Conservation (phyloP, 2,329 filamentous ascomycete species). For the Laburnicola sp. region DNA sequence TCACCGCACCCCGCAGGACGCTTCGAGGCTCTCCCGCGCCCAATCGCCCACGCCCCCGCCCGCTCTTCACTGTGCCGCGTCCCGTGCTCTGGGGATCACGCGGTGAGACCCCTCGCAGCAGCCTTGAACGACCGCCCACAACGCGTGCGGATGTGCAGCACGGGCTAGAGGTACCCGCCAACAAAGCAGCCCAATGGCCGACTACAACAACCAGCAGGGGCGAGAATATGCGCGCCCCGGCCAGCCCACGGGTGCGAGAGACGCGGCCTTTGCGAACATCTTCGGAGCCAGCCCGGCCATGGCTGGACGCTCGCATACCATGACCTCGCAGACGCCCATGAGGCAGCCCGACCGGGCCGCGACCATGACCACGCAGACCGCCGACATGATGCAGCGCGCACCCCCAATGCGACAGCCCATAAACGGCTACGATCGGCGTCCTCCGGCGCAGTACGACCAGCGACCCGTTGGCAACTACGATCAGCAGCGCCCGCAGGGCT, state of each 20-base stretch:
- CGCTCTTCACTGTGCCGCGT: constrained; percentile 14
- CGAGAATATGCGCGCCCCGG: constrained; percentile 61
- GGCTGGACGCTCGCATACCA: constrained; percentile 87
- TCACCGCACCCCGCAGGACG: constrained; percentile 1
- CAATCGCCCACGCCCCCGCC: constrained; percentile 1
- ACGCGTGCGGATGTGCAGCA: constrained; percentile 32
- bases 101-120: constrained; percentile 22
- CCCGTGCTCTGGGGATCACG: constrained; percentile 18
- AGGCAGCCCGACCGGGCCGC: constrained; percentile 70
- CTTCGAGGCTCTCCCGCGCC: background rate
- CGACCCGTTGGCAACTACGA: constrained; percentile 24
- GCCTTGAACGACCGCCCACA: constrained; percentile 12
- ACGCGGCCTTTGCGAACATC: constrained; percentile 95
- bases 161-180: constrained; percentile 15
- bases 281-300: constrained; percentile 80
- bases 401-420: constrained; percentile 62
- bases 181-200: constrained; percentile 57
- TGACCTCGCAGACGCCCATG: constrained; percentile 77
- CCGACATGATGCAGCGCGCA: constrained; percentile 62
- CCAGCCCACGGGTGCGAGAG: constrained; percentile 68
- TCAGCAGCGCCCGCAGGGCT: constrained; percentile 34
- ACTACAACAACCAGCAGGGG: constrained; percentile 65
- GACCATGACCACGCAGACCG: constrained; percentile 59
- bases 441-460: constrained; percentile 27
- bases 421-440: constrained; percentile 46